Evolutionary conservation across 805 yeast species (phyloP).

Genomic region (Nakazawaea laoshanensis): DNA sequence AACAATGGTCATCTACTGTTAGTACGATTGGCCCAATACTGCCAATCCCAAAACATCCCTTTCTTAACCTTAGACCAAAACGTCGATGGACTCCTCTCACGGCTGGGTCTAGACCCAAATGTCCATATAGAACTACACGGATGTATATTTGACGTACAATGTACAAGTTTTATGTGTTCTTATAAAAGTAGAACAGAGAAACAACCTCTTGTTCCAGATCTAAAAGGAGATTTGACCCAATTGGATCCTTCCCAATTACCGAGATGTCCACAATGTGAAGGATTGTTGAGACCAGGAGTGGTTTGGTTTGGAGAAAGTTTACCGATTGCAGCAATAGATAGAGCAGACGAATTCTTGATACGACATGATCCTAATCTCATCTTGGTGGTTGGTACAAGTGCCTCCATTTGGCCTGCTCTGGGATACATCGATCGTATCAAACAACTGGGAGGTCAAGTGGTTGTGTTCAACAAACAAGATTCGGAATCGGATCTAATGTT

Average conservation of each 20-base stretch:
- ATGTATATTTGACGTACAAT: constrained; percentile 58
- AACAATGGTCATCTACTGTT: constrained; percentile 68
- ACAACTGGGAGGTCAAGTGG: constrained; percentile 71
- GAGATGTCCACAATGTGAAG: constrained; percentile 78
- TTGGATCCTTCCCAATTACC: no score
- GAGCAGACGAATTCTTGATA: constrained; percentile 64
- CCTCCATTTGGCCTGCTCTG: constrained; percentile 86
- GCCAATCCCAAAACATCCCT: constrained; percentile 15
- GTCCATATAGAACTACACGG: constrained; percentile 74
- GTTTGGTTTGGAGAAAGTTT: constrained; percentile 94
- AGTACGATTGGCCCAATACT: constrained; percentile 45
- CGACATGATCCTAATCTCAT: constrained; percentile 50
- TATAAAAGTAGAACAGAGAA: no score
- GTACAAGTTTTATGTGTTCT: constrained; percentile 71
- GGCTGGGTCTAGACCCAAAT: constrained; percentile 52
- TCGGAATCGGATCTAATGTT: constrained; percentile 58
- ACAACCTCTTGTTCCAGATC: no score
- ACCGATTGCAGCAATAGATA: constrained; percentile 52
- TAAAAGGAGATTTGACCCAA: no score
- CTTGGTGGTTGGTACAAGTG: constrained; percentile 79
- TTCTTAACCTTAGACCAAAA: constrained; percentile 75
- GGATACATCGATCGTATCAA: constrained; percentile 77
- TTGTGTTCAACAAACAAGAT: constrained; percentile 63
- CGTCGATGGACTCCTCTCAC: constrained; percentile 64
- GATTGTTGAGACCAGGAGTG: constrained; percentile 76